phyloP scores from a whole-genome alignment of 371 early-diverging fungal species.

The Entomophthora muscae region DNA sequence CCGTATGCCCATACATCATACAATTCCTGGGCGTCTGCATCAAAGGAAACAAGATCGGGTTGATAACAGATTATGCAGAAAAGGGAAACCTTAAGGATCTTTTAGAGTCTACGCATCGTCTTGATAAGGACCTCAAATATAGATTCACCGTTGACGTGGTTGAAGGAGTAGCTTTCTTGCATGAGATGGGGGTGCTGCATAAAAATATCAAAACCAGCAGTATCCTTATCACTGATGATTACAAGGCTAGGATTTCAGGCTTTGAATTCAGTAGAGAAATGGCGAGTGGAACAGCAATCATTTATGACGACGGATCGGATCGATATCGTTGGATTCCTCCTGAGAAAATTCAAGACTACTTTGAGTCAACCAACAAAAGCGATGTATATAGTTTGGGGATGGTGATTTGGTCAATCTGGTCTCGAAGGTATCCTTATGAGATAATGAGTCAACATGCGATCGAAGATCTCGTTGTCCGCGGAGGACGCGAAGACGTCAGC shows the following conservation, averaged over 20 bases:
- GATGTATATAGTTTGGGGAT: conserved; percentile 7
- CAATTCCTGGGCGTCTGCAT: conserved; percentile 6
- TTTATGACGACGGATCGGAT: conserved; percentile 2
- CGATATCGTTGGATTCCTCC: conserved; percentile 8
- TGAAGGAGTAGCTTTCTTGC: conserved; percentile 31
- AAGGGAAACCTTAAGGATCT: conserved; percentile 8
- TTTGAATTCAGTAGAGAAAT: conserved; percentile 6
- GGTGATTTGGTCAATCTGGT: conserved; percentile 8
- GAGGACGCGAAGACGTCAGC: conserved; percentile 2
- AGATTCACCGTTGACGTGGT: conserved; percentile 17
- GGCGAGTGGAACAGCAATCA: not conserved
- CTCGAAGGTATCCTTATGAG: conserved; percentile 5
- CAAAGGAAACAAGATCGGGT: not conserved
- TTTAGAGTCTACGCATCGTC: not conserved
- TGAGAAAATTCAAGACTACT: not conserved
- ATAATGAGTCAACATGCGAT: conserved; percentile 3
- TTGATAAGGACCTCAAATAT: not conserved
- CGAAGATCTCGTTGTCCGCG: conserved; percentile 4
- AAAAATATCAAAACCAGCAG: conserved; percentile 28
- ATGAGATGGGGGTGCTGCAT: conserved; percentile 36
- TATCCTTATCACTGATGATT: conserved; percentile 1
- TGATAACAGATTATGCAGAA: conserved; percentile 6
- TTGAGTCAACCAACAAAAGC: conserved; percentile 3
- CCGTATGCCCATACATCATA: conserved; percentile 6
- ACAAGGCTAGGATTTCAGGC: conserved; percentile 4